A percentile compares a stretch with the other conserved stretches of the same genome.
Evolutionary conservation across 208 protist species (phyloP).

Genomic region (Leishmania guyanensis): DNA sequence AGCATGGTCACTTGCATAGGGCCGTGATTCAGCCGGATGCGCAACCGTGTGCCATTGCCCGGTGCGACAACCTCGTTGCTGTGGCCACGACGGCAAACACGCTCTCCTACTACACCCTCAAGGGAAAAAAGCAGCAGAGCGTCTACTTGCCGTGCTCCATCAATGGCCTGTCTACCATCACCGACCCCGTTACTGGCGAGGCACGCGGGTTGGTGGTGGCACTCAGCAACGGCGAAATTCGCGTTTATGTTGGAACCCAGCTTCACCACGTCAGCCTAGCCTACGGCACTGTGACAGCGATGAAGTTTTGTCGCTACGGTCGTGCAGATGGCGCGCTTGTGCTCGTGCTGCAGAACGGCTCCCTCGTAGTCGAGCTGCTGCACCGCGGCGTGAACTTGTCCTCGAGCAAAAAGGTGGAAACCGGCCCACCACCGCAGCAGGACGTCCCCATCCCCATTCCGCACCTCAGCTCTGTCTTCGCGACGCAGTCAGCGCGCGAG

Average conservation of each 20-base stretch:
- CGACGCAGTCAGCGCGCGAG: constrained; percentile 93
- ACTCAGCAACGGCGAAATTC: constrained; percentile 89
- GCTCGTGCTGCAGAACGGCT: constrained; percentile 85
- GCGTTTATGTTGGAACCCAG: constrained; percentile 90
- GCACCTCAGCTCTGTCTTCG: constrained; percentile 92
- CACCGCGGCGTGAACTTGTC: constrained; percentile 82
- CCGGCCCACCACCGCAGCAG: constrained; percentile 88
- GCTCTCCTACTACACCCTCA: constrained; percentile 91
- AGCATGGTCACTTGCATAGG: constrained; percentile 79
- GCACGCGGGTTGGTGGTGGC: constrained; percentile 88
- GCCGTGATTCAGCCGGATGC: constrained; percentile 91
- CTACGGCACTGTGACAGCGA: constrained; percentile 79
- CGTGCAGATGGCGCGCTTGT: constrained; percentile 91
- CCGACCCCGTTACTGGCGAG: constrained; percentile 52
- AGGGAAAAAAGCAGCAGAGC: constrained; percentile 84
- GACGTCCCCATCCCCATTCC: constrained; percentile 93
- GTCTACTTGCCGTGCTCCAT: constrained; percentile 76
- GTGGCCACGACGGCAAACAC: constrained; percentile 90
- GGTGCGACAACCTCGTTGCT: constrained; percentile 84
- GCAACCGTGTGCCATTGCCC: constrained; percentile 78
- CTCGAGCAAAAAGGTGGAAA: constrained; percentile 27
- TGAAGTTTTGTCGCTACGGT: constrained; percentile 93
- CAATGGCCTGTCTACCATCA: constrained; percentile 74
- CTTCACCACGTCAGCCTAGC: constrained; percentile 83
- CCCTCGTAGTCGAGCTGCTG: constrained; percentile 92